A percentile compares a stretch with the other conserved stretches of the same genome.
phyloP scores from a whole-genome alignment of 306 rosid genomes.

The Luffa acutangula region DNA sequence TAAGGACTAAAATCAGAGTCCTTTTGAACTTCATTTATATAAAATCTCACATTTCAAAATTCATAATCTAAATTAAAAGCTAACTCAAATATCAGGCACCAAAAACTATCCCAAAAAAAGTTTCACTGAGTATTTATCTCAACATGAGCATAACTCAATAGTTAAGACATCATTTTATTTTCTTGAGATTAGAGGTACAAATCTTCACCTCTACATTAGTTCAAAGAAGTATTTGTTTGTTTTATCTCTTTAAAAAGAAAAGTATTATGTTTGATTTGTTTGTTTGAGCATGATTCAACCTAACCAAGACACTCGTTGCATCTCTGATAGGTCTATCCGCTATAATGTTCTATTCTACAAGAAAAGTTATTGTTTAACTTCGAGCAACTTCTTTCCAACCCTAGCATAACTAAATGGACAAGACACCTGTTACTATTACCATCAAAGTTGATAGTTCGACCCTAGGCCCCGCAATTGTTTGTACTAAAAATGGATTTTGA shows the following conservation, averaged over 20 bases:
- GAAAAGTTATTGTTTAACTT: not conserved
- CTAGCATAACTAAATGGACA: not conserved
- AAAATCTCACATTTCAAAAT: too few relatives aligned
- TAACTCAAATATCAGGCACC: not conserved
- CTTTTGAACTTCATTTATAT: not conserved
- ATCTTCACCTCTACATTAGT: not conserved
- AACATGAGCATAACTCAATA: not conserved
- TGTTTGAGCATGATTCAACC: not conserved
- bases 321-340: not conserved
- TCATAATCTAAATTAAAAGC: not conserved
- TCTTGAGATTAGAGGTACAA: not conserved
- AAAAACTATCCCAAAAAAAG: not conserved
- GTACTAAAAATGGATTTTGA: not conserved
- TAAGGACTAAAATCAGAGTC: not conserved
- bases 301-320: not conserved
- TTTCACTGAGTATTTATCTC: not conserved
- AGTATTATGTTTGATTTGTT: not conserved
- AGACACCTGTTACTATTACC: not conserved
- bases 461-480: too few relatives aligned
- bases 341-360: not conserved
- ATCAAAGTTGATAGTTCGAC: not conserved
- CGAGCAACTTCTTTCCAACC: not conserved
- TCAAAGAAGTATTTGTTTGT: not conserved
- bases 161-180: not conserved
- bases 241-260: not conserved